Conservation (phyloP, 805 yeast genomes). For the Starmera quercuum region DNA sequence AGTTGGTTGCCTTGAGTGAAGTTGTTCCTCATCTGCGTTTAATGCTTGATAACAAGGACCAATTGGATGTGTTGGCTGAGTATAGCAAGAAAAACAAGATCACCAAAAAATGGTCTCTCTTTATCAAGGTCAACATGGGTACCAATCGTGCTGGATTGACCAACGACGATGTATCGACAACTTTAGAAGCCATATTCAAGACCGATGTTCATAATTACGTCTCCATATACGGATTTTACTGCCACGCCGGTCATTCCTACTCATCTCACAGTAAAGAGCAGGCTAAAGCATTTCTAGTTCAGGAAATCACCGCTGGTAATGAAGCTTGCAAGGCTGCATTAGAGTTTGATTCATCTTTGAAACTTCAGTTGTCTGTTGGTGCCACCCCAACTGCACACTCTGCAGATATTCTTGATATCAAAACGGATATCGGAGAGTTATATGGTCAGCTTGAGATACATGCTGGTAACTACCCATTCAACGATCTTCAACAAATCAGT, state of each 20-base stretch:
- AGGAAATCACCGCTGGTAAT: constrained; percentile 51
- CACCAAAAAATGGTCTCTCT: constrained; percentile 48
- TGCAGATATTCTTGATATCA: constrained; percentile 22
- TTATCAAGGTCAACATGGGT: constrained; percentile 66
- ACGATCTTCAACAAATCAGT: constrained; percentile 72
- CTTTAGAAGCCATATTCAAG: constrained; percentile 26
- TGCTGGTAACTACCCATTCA: constrained; percentile 73
- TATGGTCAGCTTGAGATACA: constrained; percentile 55
- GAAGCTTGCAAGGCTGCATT: constrained; percentile 39
- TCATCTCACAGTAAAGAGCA: constrained; percentile 33
- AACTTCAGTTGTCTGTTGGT: constrained; percentile 59
- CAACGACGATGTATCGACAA: constrained; percentile 26
- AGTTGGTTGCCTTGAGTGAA: constrained; percentile 31
- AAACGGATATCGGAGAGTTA: constrained; percentile 13
- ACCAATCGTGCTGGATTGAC: constrained; percentile 58
- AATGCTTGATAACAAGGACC: constrained; percentile 56
- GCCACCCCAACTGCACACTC: constrained; percentile 80
- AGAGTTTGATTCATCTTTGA: constrained; percentile 26
- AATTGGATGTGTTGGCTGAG: constrained; percentile 38
- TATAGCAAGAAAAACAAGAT: constrained; percentile 23
- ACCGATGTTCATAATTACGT: constrained; percentile 24
- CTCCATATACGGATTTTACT: constrained; percentile 59
- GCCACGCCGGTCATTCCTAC: constrained; percentile 78
- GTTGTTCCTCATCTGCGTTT: constrained; percentile 39
- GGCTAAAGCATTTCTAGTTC: constrained; percentile 41